Conservation (phyloP, 176 grass and related monocot species). For the Poa annua region DNA sequence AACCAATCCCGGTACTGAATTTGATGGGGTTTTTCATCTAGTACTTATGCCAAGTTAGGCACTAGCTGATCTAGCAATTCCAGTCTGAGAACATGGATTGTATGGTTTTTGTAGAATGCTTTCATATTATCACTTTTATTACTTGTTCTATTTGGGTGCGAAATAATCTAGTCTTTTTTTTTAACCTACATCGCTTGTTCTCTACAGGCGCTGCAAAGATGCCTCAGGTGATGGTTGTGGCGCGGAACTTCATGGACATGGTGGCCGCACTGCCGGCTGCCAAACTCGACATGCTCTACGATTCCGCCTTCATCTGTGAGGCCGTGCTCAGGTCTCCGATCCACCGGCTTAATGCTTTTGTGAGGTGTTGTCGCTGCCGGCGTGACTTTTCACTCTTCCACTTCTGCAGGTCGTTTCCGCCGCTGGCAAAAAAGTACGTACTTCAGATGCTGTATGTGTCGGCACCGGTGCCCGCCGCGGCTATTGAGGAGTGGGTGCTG, state of each 20-base stretch:
- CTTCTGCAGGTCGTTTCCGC: conserved; percentile 66
- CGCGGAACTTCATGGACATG: conserved; percentile 98
- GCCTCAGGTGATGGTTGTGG: conserved; percentile 87
- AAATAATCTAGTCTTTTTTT: not conserved
- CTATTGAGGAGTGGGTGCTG: conserved; percentile 89
- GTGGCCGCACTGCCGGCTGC: conserved; percentile 74
- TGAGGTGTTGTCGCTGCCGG: not conserved
- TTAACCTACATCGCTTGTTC: not conserved
- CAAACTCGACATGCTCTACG: conserved; percentile 86
- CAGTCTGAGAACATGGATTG: not conserved
- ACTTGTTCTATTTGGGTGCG: not conserved
- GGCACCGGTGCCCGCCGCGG: conserved; percentile 49
- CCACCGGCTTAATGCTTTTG: not conserved
- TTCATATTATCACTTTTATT: not conserved
- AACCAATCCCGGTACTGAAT: not conserved
- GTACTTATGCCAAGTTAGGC: not conserved
- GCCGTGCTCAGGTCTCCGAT: conserved; percentile 73
- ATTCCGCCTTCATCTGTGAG: conserved; percentile 91
- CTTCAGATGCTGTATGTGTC: conserved; percentile 83
- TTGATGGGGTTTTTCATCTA: not conserved
- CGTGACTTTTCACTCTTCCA: not conserved
- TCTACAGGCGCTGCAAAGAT: conserved; percentile 51
- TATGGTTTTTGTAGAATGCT: not conserved
- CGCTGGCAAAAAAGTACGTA: conserved; percentile 83
- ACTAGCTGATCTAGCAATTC: not conserved